These are phyloP conservation scores for Solanum sparsipilum DNA, from an alignment of 257 asterid species.

Conservation along the genomic window DNA sequence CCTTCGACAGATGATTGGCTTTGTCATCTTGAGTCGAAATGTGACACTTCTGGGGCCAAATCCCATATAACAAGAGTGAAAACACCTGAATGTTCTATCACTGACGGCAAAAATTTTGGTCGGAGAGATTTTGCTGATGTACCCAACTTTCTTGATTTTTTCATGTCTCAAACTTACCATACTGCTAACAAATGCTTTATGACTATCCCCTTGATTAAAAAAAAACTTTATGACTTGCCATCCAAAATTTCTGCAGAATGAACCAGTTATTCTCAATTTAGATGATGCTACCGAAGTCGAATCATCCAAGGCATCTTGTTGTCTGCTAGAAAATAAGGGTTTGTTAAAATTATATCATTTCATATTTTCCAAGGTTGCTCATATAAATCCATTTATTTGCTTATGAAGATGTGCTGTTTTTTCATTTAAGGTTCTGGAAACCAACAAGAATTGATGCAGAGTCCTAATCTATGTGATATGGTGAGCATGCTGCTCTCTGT, in stretches of 20 bases:
- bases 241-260: constrained; percentile 31
- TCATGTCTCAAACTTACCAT: background rate
- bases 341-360: background rate
- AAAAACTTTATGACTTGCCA: background rate
- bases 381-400: background rate
- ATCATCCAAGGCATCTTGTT: constrained; percentile 12
- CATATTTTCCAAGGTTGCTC: constrained; percentile 1
- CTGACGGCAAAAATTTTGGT: constrained; percentile 24
- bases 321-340: constrained; percentile 33
- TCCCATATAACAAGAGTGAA: constrained; percentile 12
- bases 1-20: background rate
- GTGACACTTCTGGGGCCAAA: constrained; percentile 12
- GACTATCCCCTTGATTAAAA: background rate
- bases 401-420: constrained; percentile 7
- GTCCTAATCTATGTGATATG: constrained; percentile 1
- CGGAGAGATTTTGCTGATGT: constrained; percentile 9
- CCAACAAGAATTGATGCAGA: constrained; percentile 15
- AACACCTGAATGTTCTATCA: constrained; percentile 15
- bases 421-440: constrained; percentile 32
- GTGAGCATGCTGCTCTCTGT: constrained; percentile 7
- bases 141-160: constrained; percentile 2
- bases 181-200: constrained; percentile 1
- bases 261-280: constrained; percentile 31
- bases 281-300: constrained; percentile 38
- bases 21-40: constrained; percentile 9